These are phyloP conservation scores for Huiozyma sinensis DNA, from an alignment of 805 yeast species.

Conservation along the genomic window DNA sequence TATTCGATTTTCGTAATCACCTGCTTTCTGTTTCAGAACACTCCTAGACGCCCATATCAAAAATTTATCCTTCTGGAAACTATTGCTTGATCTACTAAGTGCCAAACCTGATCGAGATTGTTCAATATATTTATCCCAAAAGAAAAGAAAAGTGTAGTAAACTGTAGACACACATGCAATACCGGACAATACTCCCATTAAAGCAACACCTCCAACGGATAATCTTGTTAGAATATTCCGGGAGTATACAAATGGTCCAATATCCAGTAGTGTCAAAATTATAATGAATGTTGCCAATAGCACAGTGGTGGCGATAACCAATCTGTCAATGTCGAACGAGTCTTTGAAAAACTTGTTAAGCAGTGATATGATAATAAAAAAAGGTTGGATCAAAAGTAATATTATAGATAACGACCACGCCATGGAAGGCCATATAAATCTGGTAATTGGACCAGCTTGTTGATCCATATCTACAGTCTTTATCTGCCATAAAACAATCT, in stretches of 20 bases:
- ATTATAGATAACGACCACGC: constrained; percentile 14
- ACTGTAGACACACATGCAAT: constrained; percentile 26
- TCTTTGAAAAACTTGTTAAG: constrained; percentile 25
- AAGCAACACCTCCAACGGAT: constrained; percentile 25
- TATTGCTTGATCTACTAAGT: constrained; percentile 1
- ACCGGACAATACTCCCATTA: constrained; percentile 26
- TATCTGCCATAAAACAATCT: constrained; percentile 26
- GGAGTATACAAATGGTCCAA: constrained; percentile 25
- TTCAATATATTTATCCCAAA: constrained; percentile 7
- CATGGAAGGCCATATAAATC: constrained; percentile 21
- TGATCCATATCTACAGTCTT: constrained; percentile 13
- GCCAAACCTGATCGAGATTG: not conserved
- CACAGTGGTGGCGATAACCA: constrained; percentile 14
- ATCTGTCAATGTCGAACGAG: constrained; percentile 12
- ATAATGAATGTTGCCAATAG: constrained; percentile 8
- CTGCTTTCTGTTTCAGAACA: constrained; percentile 10
- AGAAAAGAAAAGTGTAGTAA: constrained; percentile 16
- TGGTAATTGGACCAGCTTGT: constrained; percentile 14
- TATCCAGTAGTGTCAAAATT: constrained; percentile 8
- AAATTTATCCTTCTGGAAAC: constrained; percentile 9
- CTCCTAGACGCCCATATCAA: constrained; percentile 19
- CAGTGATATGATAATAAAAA: constrained; percentile 18
- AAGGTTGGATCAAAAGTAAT: constrained; percentile 23
- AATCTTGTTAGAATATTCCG: constrained; percentile 23
- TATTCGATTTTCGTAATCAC: constrained; percentile 13